Conservation (phyloP, 768 basidiomycete genomes). For the Arthromyces matolae region DNA sequence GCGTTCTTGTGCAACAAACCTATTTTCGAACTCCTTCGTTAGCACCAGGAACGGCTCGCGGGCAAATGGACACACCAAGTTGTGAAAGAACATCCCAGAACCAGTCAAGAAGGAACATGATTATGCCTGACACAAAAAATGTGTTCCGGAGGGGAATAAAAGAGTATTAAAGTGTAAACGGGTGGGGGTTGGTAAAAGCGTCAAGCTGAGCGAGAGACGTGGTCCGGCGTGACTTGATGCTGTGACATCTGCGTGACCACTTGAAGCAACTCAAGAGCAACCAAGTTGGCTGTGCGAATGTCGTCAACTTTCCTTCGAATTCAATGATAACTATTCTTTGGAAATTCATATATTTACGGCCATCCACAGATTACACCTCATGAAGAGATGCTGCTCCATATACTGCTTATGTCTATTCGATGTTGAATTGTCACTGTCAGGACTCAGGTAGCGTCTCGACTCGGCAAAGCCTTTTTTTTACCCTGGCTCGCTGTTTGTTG, state of each 20-base stretch:
- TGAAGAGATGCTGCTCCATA: too few relatives aligned
- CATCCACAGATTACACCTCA: too few relatives aligned
- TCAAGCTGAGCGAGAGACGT: slow-evolving; percentile 13
- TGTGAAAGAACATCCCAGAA: slow-evolving; percentile 94
- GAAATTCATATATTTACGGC: too few relatives aligned
- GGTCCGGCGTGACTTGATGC: slow-evolving; percentile 12
- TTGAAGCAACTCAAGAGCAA: too few relatives aligned
- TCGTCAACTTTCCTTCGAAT: too few relatives aligned
- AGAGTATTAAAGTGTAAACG: slow-evolving; percentile 8
- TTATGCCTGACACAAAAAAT: slow-evolving; percentile 14
- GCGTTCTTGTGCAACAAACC: slow-evolving; percentile 97
- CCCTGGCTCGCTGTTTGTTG: background rate
- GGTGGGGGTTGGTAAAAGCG: background rate
- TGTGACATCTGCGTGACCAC: slow-evolving; percentile 8
- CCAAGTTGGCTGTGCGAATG: background rate
- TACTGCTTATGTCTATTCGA: too few relatives aligned
- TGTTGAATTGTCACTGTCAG: too few relatives aligned
- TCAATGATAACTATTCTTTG: too few relatives aligned
- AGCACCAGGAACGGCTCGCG: background rate
- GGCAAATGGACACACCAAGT: slow-evolving; percentile 60
- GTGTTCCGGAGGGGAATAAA: slow-evolving; percentile 12
- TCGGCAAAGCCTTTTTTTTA: too few relatives aligned
- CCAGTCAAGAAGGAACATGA: slow-evolving; percentile 90
- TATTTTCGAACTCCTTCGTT: slow-evolving; percentile 23
- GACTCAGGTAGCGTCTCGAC: too few relatives aligned